Base-by-base conservation (phyloP, 805 yeast genomes). In the Candida silvicultrix region DNA sequence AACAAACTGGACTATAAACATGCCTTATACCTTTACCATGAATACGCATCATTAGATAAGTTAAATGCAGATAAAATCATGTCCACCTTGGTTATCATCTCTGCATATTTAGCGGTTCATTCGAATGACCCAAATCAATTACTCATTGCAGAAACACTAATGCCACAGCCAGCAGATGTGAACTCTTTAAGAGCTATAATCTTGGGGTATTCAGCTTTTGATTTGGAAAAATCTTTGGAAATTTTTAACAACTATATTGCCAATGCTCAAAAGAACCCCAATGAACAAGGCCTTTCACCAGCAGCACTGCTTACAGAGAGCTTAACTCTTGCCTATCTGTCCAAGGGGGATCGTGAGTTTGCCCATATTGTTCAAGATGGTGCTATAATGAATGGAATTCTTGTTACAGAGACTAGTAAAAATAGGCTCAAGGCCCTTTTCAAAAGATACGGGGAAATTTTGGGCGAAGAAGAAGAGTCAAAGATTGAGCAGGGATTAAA, bases 381-480 rank as follows among this genome's bases (percentile, higher is more conserved):
- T 51, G 75, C 78, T 0, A 53, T 66, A 0, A 64, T 61, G 34
- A 71, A 68, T 45, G 64, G 60, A 5, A 40, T 66, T 5, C 49
- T 77, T 2, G 53, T 54, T 15, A 71, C 75, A 31, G 75, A 70
- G 25, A 52, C 54, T 3, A 79, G 76, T 28, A 57, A 66, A 5
- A 65, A 65, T 16, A 54, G 55, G n/a, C 56, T 78, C 9, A 77
- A 75, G 52, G 63, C 57, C 10, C 51, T 67, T 9, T 67, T 79
- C 51, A 70, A 74, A 50, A 64, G 61, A 1, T 80, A 75, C 54
- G 82, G 84, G 10, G 80, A 75, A n/a, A 68, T 75, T 2, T 59
- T 61, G 2, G 77, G 72, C 16, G 66, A 65, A 23, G 73, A 71
- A 32, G 61, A 62, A 34, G 67, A 71, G 63, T 59, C 54, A 21